phyloP scores from a whole-genome alignment of 192 early-diverging fungal genomes.

The Entophlyctis luteolus region DNA sequence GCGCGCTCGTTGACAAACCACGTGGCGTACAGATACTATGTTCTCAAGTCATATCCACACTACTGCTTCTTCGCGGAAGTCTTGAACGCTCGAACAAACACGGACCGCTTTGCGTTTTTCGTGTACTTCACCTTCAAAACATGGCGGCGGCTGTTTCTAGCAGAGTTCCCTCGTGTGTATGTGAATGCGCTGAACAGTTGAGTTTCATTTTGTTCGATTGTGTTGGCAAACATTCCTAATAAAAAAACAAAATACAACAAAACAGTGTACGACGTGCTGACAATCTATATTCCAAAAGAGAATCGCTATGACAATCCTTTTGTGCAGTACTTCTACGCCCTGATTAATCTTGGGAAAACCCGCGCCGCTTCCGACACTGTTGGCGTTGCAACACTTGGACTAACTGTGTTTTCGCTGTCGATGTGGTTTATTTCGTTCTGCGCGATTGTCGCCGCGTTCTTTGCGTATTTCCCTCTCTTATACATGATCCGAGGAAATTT shows the following conservation, averaged over 20 bases:
- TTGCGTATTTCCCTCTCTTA: slow-evolving; percentile 75
- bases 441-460: slow-evolving; percentile 47
- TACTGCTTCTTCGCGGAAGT: slow-evolving; percentile 79
- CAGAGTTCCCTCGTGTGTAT: slow-evolving; percentile 76
- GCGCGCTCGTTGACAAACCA: slow-evolving; percentile 69
- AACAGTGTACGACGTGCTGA: slow-evolving; percentile 32
- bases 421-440: slow-evolving; percentile 56
- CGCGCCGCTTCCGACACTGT: neutral
- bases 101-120: slow-evolving; percentile 73
- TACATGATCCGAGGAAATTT: slow-evolving; percentile 78
- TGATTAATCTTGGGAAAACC: neutral
- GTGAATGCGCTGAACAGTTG: slow-evolving; percentile 42
- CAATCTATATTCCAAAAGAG: neutral
- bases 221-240: no score
- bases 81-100: slow-evolving; percentile 56
- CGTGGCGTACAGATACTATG: slow-evolving; percentile 75
- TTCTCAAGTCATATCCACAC: slow-evolving; percentile 67
- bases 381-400: slow-evolving; percentile 7
- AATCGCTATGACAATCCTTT: slow-evolving; percentile 1
- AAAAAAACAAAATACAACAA: slow-evolving; percentile 26
- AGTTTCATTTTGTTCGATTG: slow-evolving; percentile 6
- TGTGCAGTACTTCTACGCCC: neutral
- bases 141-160: slow-evolving; percentile 80
- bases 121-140: slow-evolving; percentile 84
- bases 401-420: slow-evolving; percentile 58